A percentile compares a stretch with the other conserved stretches of the same genome.
phyloP scores from a whole-genome alignment of 176 grass and related monocot genomes.

The Carex littledalei region DNA sequence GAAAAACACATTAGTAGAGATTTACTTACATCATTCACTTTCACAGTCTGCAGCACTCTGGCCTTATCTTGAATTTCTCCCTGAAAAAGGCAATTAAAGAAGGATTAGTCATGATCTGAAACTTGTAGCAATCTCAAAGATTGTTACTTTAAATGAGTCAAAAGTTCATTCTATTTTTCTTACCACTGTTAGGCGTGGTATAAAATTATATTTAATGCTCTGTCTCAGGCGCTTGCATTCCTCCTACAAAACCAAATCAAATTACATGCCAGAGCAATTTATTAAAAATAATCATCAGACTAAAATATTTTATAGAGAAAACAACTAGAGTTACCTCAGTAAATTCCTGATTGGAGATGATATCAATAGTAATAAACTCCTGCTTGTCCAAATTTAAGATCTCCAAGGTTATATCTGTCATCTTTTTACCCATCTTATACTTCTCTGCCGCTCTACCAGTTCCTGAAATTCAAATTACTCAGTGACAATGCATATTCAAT shows the following conservation, averaged over 20 bases:
- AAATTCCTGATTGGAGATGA: constrained; percentile 98
- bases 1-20: neutral
- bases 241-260: constrained; percentile 57
- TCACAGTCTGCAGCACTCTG: constrained; percentile 63
- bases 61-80: constrained; percentile 96
- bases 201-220: constrained; percentile 96
- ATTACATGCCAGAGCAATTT: constrained; percentile 5
- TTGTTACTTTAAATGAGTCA: neutral
- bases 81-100: constrained; percentile 46
- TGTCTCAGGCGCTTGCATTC: constrained; percentile 99
- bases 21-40: constrained; percentile 93
- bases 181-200: constrained; percentile 91
- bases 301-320: neutral
- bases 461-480: constrained; percentile 49
- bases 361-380: constrained; percentile 92
- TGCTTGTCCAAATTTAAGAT: constrained; percentile 97
- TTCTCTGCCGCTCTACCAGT: constrained; percentile 59
- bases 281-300: constrained; percentile 10
- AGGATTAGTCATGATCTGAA: neutral
- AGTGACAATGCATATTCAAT: constrained; percentile 12
- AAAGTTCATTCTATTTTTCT: constrained; percentile 15
- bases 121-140: neutral
- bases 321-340: constrained; percentile 61
- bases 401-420: constrained; percentile 87
- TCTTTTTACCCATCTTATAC: constrained; percentile 94